Evolutionary conservation across 306 rosid species (phyloP).

Genomic region (Quillaja saponaria): DNA sequence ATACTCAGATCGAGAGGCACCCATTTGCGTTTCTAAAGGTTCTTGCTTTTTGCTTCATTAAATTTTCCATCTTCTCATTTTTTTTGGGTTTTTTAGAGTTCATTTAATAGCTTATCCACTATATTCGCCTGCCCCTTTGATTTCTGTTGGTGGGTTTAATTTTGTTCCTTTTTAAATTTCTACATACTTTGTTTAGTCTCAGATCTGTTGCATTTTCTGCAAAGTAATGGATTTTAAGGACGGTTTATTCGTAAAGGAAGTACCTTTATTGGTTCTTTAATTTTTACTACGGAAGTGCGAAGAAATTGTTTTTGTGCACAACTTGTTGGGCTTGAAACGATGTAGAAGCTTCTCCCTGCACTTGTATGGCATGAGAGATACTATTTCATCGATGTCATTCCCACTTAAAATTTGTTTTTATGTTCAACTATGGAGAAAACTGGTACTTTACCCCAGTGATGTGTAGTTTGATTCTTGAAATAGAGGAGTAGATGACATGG

Average conservation of each 20-base stretch:
- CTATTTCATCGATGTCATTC: not conserved
- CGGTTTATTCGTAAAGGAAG: slow-evolving; percentile 8
- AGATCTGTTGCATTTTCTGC: slow-evolving; percentile 40
- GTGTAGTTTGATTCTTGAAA: slow-evolving; percentile 1
- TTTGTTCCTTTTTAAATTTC: not conserved
- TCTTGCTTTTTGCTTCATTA: slow-evolving; percentile 3
- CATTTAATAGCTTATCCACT: not conserved
- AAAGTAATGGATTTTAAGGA: slow-evolving; percentile 4
- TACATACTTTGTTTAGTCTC: slow-evolving; percentile 16
- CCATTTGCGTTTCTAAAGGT: slow-evolving; percentile 29
- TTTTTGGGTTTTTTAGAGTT: slow-evolving; percentile 29
- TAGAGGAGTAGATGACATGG: not conserved
- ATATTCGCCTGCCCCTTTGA: not conserved
- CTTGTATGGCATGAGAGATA: not conserved
- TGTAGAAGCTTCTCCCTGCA: not conserved
- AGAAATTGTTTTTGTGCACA: not conserved
- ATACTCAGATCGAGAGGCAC: slow-evolving; percentile 36
- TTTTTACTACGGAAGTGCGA: too few species aligned
- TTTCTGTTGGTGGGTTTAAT: slow-evolving; percentile 4
- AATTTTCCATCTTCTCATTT: not conserved
- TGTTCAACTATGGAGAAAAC: not conserved
- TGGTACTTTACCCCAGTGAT: not conserved
- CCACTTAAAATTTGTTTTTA: not conserved
- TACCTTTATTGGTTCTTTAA: slow-evolving; percentile 11
- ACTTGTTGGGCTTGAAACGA: not conserved